Evolutionary conservation across 176 grass and related monocot genomes (phyloP), one percentile per base, ranked within the genome.

Genomic region (Calamus simplicifolius): DNA sequence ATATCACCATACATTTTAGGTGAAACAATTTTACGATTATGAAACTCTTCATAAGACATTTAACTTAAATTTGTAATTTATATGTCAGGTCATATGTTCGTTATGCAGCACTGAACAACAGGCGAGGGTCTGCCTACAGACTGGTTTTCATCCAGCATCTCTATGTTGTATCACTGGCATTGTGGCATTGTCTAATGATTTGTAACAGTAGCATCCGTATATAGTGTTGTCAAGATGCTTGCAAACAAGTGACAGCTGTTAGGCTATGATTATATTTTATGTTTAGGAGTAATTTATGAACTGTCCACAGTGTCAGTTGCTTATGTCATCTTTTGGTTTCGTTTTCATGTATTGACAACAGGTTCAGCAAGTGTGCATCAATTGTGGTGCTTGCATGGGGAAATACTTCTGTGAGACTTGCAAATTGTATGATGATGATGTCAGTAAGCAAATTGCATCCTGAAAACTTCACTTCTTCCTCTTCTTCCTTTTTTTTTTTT

Each of bases 381-480:
- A 59, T 28, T 97, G 93, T 30, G 84, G 84, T 56, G 87, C 85
- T 21, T 83, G 84, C 62, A 92, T 97, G 93, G 93, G 77, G 14
- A 83, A 80, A 63, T 97, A 91, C 68, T 97, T 91, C 60, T 97
- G 93, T 75, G 66, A 61, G 69, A 73, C 70, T 52, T 97, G 93
- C 93, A 97, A 97, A 30, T 74, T 97, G 18, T 97, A 91, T 52
- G 87, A 98, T 63, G 92, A 97, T 82, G 93, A 98, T 85, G 93
- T 85, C 35, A 79, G 82, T 80, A 70, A 66, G 63, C 77, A 51
- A 27, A 23, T 73, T 64, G 54, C 13, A 54, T 67, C 6, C 18
- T 31, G 3, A 1, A 0, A 8, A 23, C 21, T 23, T 23, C 21
- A 23, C 5, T 19, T 53, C 17, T 16, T 2, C 0, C 18, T 67